Base-by-base conservation (phyloP, 2,329 filamentous ascomycete species). In the Mycosphaerella arachidis region DNA sequence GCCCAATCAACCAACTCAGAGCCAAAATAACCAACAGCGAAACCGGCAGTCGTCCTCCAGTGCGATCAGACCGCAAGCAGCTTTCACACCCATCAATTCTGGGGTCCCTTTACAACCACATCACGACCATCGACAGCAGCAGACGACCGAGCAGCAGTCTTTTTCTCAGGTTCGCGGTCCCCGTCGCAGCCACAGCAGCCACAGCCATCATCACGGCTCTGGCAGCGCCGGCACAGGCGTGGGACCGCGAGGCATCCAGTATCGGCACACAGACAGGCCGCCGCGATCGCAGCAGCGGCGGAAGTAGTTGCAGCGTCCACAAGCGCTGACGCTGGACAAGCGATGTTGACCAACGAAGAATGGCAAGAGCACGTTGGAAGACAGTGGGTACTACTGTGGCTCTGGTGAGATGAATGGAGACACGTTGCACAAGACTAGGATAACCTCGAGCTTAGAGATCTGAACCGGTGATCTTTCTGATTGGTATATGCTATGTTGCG, bases 111-210 rank as follows among this genome's bases (percentile, higher is more conserved):
- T 61, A 61, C 55, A 43, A 24, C 59, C 57, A 18, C 59, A 62
- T n/a, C 43, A 53, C 8, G 53, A 55, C n/a, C 60, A 57, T 33
- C 53, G 35, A 27, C 61, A 65, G 33, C 63, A 62, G 50, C 64
- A 64, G 50, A 10, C 27, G 10, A 30, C 9, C 16, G 24, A 52
- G 58, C 59, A 59, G 40, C 62, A 63, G 61, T 62, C 65, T 63
- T 67, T 68, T 66, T 67, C 65, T 64, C 67, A 62, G 58, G 50
- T 62, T 61, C 64, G 67, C 61, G 67, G 64, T 62, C 60, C 63
- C 57, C 63, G 65, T 57, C 60, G 61, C 61, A 60, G 56, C 55
- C 62, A 63, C 45, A 53, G 35, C 60, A 62, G 31, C 46, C 43
- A 53, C 50, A 31, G 10, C 48, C 58, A 60, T 27, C 57, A 59